phyloP scores from a whole-genome alignment of 441 rosid species.

The Kokia cookei region DNA sequence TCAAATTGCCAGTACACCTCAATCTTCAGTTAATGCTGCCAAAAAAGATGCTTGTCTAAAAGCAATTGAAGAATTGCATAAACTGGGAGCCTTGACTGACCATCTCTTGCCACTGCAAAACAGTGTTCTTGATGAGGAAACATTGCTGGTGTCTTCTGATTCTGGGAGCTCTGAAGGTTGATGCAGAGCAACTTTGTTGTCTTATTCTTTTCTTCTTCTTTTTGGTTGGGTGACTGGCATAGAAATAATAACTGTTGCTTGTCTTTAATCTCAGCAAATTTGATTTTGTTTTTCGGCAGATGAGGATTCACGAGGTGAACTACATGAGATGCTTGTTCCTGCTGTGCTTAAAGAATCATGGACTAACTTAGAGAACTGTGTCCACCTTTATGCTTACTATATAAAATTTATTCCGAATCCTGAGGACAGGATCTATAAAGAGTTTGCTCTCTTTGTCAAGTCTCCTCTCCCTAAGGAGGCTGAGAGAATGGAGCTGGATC shows the following conservation, averaged over 20 bases:
- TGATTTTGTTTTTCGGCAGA: conserved; percentile 37
- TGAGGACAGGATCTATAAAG: conserved; percentile 68
- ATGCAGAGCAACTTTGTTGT: conserved; percentile 5
- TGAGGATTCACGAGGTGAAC: conserved; percentile 51
- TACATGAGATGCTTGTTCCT: conserved; percentile 86
- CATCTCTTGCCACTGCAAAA: conserved; percentile 56
- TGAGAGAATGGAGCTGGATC: conserved; percentile 67
- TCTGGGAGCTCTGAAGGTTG: conserved; percentile 53
- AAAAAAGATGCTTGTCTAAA: conserved; percentile 81
- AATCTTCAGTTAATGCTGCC: conserved; percentile 71
- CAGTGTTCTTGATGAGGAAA: conserved; percentile 38
- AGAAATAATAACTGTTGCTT: background rate
- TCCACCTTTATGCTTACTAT: conserved; percentile 53
- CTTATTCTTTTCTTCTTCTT: conserved; percentile 8
- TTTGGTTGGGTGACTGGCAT: background rate
- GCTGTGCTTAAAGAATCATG: conserved; percentile 50
- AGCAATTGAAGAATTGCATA: conserved; percentile 83
- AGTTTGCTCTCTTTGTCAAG: conserved; percentile 81
- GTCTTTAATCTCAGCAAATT: background rate
- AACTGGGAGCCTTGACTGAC: conserved; percentile 67
- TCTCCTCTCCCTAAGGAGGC: conserved; percentile 79
- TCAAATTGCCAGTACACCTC: conserved; percentile 52
- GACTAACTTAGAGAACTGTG: conserved; percentile 34
- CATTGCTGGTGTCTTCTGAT: conserved; percentile 27
- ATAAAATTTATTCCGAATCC: conserved; percentile 70